Evolutionary conservation across 1,284 basidiomycete species (phyloP).

Genomic region (Inonotus hispidus): DNA sequence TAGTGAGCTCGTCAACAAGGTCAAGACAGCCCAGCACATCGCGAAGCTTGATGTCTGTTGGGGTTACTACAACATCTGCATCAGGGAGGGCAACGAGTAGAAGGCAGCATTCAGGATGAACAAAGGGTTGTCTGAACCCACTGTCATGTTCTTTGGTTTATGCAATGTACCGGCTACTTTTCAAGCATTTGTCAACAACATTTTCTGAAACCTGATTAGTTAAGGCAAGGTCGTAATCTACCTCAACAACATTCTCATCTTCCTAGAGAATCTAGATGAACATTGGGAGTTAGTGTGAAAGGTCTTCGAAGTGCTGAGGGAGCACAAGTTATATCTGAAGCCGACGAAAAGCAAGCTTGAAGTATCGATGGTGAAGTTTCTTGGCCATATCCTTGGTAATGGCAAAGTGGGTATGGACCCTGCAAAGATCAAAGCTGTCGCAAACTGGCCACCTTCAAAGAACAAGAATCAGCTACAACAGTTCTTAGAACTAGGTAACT

Average conservation of each 20-base stretch:
- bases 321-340: not conserved
- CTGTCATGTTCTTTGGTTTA: not conserved
- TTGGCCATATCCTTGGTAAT: not conserved
- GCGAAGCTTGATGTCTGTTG: slow-evolving; percentile 33
- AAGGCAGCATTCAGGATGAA: not conserved
- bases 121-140: not conserved
- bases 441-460: slow-evolving; percentile 22
- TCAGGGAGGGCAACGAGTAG: not conserved
- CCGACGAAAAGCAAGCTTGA: not conserved
- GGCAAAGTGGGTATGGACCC: slow-evolving; percentile 7
- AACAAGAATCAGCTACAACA: slow-evolving; percentile 20
- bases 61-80: slow-evolving; percentile 26
- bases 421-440: slow-evolving; percentile 22
- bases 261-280: not conserved
- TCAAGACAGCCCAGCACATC: slow-evolving; percentile 29
- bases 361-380: not conserved
- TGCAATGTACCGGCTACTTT: not conserved
- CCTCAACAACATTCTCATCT: not conserved
- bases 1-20: slow-evolving; percentile 28
- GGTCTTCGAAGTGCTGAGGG: not conserved
- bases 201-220: not conserved
- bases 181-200: not conserved
- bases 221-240: not conserved
- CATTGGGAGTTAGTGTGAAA: not conserved
- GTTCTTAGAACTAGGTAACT: slow-evolving; percentile 24